Evolutionary conservation across 768 basidiomycete species (phyloP), one percentile per base, ranked within the genome.

Genomic region (Russula abietina): DNA sequence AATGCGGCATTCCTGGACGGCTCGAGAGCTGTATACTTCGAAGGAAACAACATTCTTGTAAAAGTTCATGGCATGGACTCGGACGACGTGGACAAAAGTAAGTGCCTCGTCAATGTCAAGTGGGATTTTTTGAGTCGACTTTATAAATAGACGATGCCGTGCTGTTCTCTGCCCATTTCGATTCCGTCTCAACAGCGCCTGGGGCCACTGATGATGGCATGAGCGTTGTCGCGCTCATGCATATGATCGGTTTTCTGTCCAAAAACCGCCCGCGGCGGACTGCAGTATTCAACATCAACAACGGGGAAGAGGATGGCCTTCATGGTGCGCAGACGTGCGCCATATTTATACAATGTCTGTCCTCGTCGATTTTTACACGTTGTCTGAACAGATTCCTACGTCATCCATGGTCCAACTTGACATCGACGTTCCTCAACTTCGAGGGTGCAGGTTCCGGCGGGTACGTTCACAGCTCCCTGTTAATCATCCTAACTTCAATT

Each of bases 401-500:
- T 65, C 90, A 93, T 64, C 85, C 88, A 0, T 92, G 89, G 90
- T 80, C 85, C 0, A 81, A 81, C 32, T 71, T 86, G 26, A 79
- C 83, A 0, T 78, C 83, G 30, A 80, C 80, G 0, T 93, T 93
- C 73, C 75, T 93, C 45, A 93, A 93, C 67, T 78, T 93, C 8
- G 91, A 93, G 72, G 91, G 91, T 16, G 89, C 90, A 3, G 83
- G 85, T 16, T 79, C 85, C 1, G 91, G 89, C 69, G 89, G 90
- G 88, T 89, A 68, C 55, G 80, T 69, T 3, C 19, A 11, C 4
- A 39, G 16, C 11, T 11, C n/a, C 11, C 6, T 2, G 32, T 33
- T 24, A 50, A 36, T 32, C 22, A 69, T 50, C 68, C 26, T 41
- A 3, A 60, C 16, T 28, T 60, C 5, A 49, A 10, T 36, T 45